Evolutionary conservation across 2,329 filamentous ascomycete species (phyloP).

Genomic region (Trichophyton schoenleinii): DNA sequence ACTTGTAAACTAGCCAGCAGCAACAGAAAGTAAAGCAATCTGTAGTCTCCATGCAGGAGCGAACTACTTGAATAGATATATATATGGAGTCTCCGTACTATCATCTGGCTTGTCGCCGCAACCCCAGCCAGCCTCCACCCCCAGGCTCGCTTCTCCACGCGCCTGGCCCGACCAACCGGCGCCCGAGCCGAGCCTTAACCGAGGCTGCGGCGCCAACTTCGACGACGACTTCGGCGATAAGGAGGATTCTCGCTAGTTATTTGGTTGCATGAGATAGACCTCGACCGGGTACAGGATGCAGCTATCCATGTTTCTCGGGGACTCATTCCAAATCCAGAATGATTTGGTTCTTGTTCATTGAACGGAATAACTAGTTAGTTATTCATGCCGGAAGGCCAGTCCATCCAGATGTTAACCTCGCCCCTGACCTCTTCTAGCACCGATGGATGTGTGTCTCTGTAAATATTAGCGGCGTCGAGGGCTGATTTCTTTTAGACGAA

Average conservation of each 20-base stretch:
- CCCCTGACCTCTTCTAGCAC: neutral
- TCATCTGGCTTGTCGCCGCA: neutral
- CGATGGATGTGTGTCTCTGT: too few relatives aligned
- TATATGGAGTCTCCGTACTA: neutral
- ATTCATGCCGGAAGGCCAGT: slow-evolving; percentile 4
- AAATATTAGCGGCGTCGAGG: too few relatives aligned
- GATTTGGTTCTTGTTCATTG: neutral
- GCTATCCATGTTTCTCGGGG: neutral
- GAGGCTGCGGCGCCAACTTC: neutral
- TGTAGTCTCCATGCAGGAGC: neutral
- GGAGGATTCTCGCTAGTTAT: too few relatives aligned
- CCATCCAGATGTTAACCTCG: slow-evolving; percentile 6
- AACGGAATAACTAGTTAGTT: neutral
- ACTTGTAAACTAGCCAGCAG: neutral
- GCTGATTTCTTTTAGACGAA: too few relatives aligned
- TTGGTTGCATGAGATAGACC: too few relatives aligned
- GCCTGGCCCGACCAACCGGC: neutral
- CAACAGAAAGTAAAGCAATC: too few relatives aligned
- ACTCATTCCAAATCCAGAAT: slow-evolving; percentile 4
- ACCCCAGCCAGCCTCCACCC: neutral
- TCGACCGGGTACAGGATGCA: too few relatives aligned
- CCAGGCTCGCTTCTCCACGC: neutral
- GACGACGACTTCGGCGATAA: too few relatives aligned
- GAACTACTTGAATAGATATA: neutral
- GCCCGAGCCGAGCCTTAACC: slow-evolving; percentile 2